These are phyloP conservation scores for Phoma sp. DNA, from an alignment of 2,329 filamentous ascomycete species.

Conservation along the genomic window DNA sequence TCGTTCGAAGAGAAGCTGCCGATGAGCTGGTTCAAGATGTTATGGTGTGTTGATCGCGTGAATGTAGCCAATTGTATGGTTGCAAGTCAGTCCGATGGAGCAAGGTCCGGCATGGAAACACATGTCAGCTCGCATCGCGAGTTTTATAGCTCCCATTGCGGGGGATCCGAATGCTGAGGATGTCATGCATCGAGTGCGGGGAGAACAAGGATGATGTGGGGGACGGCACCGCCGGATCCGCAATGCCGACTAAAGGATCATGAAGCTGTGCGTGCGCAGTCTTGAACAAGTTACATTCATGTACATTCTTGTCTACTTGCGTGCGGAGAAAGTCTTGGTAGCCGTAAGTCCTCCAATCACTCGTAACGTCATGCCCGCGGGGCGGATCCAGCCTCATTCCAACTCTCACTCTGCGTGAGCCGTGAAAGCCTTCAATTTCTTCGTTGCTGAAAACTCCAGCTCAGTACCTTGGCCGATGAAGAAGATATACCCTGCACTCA, in stretches of 20 bases:
- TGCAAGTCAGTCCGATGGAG: neutral
- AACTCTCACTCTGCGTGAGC: constrained; percentile 54
- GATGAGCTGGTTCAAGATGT: neutral
- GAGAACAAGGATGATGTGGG: constrained; percentile 35
- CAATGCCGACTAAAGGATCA: constrained; percentile 4
- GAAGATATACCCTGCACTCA: constrained; percentile 70
- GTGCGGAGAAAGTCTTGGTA: constrained; percentile 26
- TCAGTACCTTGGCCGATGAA: constrained; percentile 69
- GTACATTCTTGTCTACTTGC: constrained; percentile 11
- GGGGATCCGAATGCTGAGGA: neutral
- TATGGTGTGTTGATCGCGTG: neutral
- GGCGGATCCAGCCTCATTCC: constrained; percentile 20
- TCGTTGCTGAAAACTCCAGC: constrained; percentile 54
- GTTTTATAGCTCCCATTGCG: constrained; percentile 16
- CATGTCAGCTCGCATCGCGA: neutral
- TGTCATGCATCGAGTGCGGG: constrained; percentile 32
- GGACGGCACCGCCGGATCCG: constrained; percentile 38
- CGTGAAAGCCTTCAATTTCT: constrained; percentile 58
- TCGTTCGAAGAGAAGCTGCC: neutral
- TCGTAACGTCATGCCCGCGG: constrained; percentile 18
- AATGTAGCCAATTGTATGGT: neutral
- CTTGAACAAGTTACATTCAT: constrained; percentile 13
- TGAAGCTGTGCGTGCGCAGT: neutral
- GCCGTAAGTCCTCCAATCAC: constrained; percentile 27
- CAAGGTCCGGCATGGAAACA: neutral